A percentile compares a stretch with the other conserved stretches of the same genome.
phyloP scores from a whole-genome alignment of 2,329 filamentous ascomycete species.

The Talaromyces rugulosus region DNA sequence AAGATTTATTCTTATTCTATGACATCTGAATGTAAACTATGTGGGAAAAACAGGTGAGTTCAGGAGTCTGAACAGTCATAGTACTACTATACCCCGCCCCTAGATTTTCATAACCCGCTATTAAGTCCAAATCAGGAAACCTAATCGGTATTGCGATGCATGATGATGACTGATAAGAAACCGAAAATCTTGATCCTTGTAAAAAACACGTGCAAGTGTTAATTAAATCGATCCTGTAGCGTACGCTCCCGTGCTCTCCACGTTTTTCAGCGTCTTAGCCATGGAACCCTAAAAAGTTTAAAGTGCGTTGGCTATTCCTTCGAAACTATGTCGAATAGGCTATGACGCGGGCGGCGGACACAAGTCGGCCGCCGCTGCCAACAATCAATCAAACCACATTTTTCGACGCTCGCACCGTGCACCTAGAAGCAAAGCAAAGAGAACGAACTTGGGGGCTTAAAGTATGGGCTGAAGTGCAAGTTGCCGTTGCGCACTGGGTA shows the following conservation, averaged over 20 bases:
- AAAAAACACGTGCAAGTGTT: background rate
- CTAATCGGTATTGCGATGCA: background rate
- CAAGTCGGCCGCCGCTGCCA: background rate
- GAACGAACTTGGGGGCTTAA: background rate
- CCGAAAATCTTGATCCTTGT: background rate
- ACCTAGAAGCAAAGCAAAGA: background rate
- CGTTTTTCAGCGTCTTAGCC: background rate
- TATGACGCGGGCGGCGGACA: background rate
- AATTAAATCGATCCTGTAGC: background rate
- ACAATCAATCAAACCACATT: background rate
- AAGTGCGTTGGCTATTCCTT: background rate
- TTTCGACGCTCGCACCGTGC: background rate
- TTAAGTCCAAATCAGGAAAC: background rate
- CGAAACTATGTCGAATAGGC: background rate
- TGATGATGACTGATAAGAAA: background rate
- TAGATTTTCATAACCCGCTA: background rate
- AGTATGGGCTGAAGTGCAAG: background rate
- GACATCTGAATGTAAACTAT: background rate
- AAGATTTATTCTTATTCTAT: background rate
- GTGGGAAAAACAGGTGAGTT: too few relatives aligned
- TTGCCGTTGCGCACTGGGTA: background rate
- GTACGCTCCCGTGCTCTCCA: background rate
- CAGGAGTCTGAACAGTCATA: too few relatives aligned
- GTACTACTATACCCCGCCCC: too few relatives aligned
- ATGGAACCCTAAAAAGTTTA: background rate